phyloP scores from a whole-genome alignment of 257 asterid species.

The Cruciata laevipes region DNA sequence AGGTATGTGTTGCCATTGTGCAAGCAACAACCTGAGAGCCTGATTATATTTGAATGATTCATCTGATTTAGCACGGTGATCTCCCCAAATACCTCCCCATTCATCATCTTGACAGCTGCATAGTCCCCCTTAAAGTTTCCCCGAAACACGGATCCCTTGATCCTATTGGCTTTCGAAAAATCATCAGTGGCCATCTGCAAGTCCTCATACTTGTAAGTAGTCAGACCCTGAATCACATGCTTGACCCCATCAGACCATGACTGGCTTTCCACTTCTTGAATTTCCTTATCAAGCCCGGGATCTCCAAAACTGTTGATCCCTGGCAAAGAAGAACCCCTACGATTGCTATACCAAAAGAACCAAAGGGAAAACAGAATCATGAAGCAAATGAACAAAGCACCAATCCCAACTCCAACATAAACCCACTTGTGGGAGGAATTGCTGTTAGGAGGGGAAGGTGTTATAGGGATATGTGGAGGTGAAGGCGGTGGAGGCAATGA shows the following conservation, averaged over 20 bases:
- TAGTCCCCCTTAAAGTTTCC: constrained; percentile 49
- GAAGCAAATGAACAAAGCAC: constrained; percentile 17
- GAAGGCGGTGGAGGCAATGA: background rate
- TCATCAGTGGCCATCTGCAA: constrained; percentile 40
- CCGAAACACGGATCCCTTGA: constrained; percentile 38
- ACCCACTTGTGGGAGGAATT: constrained; percentile 30
- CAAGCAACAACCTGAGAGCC: constrained; percentile 55
- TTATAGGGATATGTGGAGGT: background rate
- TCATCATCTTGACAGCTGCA: constrained; percentile 50
- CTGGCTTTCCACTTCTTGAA: constrained; percentile 7
- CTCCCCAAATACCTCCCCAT: constrained; percentile 45
- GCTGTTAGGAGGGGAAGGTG: constrained; percentile 19
- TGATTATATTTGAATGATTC: constrained; percentile 41
- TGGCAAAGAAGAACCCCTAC: background rate
- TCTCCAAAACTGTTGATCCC: background rate
- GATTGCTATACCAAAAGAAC: constrained; percentile 19
- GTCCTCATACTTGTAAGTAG: constrained; percentile 39
- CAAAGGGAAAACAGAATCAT: constrained; percentile 14
- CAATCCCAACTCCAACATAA: constrained; percentile 46
- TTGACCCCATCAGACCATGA: constrained; percentile 32
- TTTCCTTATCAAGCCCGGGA: background rate
- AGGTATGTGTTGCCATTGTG: constrained; percentile 52
- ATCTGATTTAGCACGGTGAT: constrained; percentile 42
- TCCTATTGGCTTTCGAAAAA: constrained; percentile 36
- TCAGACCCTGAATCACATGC: constrained; percentile 35